Percentiles rank a stretch among this genome's conserved stretches.
These are phyloP conservation scores for Achaetomium macrosporum DNA, from an alignment of 2,329 filamentous ascomycete genomes.

Conservation along the genomic window DNA sequence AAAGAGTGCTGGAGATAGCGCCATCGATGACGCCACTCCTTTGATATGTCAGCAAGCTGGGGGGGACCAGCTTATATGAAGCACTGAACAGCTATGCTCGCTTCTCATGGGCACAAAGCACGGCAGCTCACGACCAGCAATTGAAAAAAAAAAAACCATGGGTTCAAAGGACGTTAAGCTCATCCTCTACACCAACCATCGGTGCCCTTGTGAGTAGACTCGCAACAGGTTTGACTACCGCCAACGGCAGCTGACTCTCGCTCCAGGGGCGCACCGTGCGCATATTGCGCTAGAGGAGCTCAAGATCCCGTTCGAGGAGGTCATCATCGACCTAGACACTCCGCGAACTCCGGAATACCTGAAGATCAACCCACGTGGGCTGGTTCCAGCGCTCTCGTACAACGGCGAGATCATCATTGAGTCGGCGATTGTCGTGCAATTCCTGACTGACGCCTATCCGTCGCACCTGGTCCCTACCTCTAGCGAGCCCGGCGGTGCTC, in stretches of 20 bases:
- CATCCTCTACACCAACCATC: conserved; percentile 64
- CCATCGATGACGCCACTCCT: conserved; percentile 24
- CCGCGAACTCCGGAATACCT: conserved; percentile 71
- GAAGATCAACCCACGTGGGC: conserved; percentile 69
- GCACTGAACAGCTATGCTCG: neutral
- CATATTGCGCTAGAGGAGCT: conserved; percentile 67
- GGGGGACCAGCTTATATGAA: neutral
- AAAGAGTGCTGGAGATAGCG: conserved; percentile 12
- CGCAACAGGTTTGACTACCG: neutral
- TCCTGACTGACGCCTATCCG: conserved; percentile 63
- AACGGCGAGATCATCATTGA: conserved; percentile 65
- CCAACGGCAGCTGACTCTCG: neutral
- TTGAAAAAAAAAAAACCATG: conserved; percentile 22
- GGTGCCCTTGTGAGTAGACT: conserved; percentile 53
- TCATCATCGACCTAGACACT: conserved; percentile 63
- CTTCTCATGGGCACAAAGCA: neutral
- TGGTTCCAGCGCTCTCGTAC: conserved; percentile 66
- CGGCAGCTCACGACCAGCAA: neutral
- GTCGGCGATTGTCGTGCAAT: conserved; percentile 66
- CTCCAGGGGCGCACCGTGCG: conserved; percentile 61
- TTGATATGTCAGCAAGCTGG: conserved; percentile 6
- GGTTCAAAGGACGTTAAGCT: conserved; percentile 41
- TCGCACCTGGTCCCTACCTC: conserved; percentile 58
- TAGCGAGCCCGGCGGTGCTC: conserved; percentile 46
- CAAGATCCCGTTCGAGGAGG: conserved; percentile 60